Evolutionary conservation across 305 asterid species (phyloP), one percentile per base, ranked within the genome.

Genomic region (Striga hermonthica): DNA sequence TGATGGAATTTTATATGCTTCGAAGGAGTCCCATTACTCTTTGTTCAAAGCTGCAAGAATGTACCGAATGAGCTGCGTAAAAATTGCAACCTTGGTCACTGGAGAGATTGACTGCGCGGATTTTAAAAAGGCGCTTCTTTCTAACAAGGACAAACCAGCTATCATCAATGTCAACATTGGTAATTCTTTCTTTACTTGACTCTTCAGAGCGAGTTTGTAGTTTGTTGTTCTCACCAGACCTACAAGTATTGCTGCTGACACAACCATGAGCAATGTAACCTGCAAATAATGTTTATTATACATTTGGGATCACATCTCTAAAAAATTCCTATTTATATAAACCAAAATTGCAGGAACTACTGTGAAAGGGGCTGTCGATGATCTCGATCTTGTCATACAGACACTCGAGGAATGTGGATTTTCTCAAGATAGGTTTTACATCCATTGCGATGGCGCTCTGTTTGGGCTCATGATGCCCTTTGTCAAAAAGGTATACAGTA

Each of bases 401-500:
- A 83, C 92, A 67, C 94, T 91, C 65, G 91, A 86, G 79, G 92
- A 89, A 67, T 76, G 80, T 67, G 95, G 95, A 67, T 89, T 68
- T 75, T 74, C 95, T 22, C 86, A 76, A n/a, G 86, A 89, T 72
- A 83, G 85, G 73, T 91, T 91, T 81, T 91, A 89, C 75, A 91
- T 91, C 71, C 98, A 91, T 64, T 91, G 96, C 56, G 96, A 89
- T 49, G 98, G 96, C 8, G 98, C 96, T 60, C 79, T 91, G 64
- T 89, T 86, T 74, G 95, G 98, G 67, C 90, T 91, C 43, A 91
- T 91, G 96, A 86, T 89, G 95, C 98, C 98, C 61, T 91, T 91
- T 71, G 95, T 91, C 56, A 86, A 91, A 78, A 89, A 79, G 62
- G 98, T 85, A 64, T 71, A 59, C 36, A 28, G 68, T 65, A 62